Evolutionary conservation across 768 basidiomycete genomes (phyloP).

Genomic region (Terana coerulea): DNA sequence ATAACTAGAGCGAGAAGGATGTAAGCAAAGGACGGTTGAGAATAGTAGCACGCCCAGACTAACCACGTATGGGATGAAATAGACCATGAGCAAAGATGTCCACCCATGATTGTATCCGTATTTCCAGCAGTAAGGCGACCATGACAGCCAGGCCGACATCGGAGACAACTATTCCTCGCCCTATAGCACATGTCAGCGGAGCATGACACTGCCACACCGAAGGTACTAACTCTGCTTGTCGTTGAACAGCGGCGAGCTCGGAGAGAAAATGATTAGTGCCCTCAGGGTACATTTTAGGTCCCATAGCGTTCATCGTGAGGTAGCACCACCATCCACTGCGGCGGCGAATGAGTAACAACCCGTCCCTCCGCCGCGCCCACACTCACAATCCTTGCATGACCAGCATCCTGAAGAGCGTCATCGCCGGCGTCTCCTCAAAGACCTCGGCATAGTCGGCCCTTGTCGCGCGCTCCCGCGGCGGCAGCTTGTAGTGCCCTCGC

Average conservation of each 20-base stretch:
- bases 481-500: constrained; percentile 23
- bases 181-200: constrained; percentile 9
- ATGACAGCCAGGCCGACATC: constrained; percentile 25
- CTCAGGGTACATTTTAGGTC: constrained; percentile 24
- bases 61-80: constrained; percentile 27
- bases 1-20: constrained; percentile 18
- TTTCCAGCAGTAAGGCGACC: constrained; percentile 15
- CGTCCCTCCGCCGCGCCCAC: background rate
- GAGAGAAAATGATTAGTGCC: constrained; percentile 30
- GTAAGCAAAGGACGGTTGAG: constrained; percentile 2
- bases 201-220: background rate
- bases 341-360: background rate
- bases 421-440: constrained; percentile 28
- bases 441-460: constrained; percentile 27
- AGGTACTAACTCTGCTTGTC: constrained; percentile 18
- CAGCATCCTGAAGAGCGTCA: constrained; percentile 22
- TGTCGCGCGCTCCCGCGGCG: constrained; percentile 19
- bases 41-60: constrained; percentile 3
- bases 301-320: constrained; percentile 24
- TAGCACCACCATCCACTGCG: constrained; percentile 26
- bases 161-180: constrained; percentile 22
- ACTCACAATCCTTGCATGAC: constrained; percentile 28
- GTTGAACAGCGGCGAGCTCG: constrained; percentile 24
- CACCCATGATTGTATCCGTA: constrained; percentile 19
- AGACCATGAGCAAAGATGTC: constrained; percentile 20